Conservation (phyloP, 1,284 basidiomycete genomes). For the Wolfiporia cocos region DNA sequence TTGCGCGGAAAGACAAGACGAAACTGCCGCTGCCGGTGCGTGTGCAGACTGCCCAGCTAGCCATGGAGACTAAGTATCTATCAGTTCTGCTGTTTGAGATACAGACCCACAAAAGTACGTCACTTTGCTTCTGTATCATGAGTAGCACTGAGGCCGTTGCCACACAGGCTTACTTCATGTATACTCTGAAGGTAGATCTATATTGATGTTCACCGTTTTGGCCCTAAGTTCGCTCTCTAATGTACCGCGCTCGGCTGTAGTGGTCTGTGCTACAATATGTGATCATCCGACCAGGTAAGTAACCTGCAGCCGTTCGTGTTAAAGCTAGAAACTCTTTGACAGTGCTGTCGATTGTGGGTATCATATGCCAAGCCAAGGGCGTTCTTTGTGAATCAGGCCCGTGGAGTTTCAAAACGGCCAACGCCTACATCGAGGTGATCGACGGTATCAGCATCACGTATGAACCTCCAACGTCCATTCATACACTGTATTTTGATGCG, state of each 20-base stretch:
- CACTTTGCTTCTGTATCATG: neutral
- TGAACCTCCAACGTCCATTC: constrained; percentile 7
- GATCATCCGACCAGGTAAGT: constrained; percentile 62
- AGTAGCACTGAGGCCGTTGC: neutral
- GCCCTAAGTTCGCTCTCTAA: neutral
- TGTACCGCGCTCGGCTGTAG: constrained; percentile 25
- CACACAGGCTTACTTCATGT: constrained; percentile 76
- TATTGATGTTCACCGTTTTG: neutral
- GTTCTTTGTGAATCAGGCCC: constrained; percentile 63
- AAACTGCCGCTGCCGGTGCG: constrained; percentile 68
- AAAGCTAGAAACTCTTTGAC: neutral
- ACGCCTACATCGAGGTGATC: constrained; percentile 64
- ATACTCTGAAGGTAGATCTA: constrained; percentile 74
- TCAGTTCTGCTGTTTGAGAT: constrained; percentile 72
- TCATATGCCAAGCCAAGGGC: constrained; percentile 62
- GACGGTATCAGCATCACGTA: constrained; percentile 80
- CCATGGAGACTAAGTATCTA: neutral
- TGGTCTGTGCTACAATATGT: constrained; percentile 85
- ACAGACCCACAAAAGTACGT: constrained; percentile 70
- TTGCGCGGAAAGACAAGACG: constrained; percentile 76
- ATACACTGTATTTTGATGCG: constrained; percentile 5
- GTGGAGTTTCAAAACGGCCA: constrained; percentile 59
- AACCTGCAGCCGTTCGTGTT: neutral
- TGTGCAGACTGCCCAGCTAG: constrained; percentile 3
- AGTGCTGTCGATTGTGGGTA: constrained; percentile 60